Base-by-base conservation (phyloP, 305 asterid species). In the Caryopteris hybrid region DNA sequence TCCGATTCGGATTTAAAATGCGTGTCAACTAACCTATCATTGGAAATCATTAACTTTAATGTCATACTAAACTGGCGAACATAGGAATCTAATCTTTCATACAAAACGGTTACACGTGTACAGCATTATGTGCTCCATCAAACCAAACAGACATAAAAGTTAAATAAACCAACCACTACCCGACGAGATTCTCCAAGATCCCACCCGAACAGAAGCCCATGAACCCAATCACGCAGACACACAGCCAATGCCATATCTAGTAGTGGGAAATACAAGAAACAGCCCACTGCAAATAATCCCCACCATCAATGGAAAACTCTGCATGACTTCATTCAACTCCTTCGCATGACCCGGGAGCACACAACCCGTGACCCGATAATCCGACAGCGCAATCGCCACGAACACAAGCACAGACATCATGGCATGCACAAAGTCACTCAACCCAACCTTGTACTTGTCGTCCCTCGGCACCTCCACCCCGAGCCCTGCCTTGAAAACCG, bases 251-350 rank as follows among this genome's bases (percentile, higher is more conserved):
- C 97, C 97, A 58, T 78, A 87, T 12, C 99, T 76, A 23, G 96
- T 87, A 23, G 85, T 91, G 4, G 99, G 99, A 52, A 94, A 94
- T 8, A 94, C 90, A 6, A 94, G 92, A 76, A 91, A 94, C 74
- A 94, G 53, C 5, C 91, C 92, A 54, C 97, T 91, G 72, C 99
- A 94, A 22, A 86, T 68, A 3, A 91, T 81, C 72, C 97, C 97
- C 6, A 88, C 87, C 99, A 94, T 91, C 75, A 91, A 61, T 0
- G 99, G 97, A 33, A 94, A 94, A 73, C 99, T 91, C 87, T 85
- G 84, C 96, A 88, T 89, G 8, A 85, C 92, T 75, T 94, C 97
- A 43, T 84, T 86, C 77, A 94, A 64, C 73, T 91, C 96, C 74
- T 79, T 73, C 0, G 80, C 82, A 59, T 91, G 92, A 18, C 91